A percentile compares a stretch with the other conserved stretches of the same genome.
Evolutionary conservation across 2,329 filamentous ascomycete species (phyloP).

Genomic region (Ophiostoma montium): DNA sequence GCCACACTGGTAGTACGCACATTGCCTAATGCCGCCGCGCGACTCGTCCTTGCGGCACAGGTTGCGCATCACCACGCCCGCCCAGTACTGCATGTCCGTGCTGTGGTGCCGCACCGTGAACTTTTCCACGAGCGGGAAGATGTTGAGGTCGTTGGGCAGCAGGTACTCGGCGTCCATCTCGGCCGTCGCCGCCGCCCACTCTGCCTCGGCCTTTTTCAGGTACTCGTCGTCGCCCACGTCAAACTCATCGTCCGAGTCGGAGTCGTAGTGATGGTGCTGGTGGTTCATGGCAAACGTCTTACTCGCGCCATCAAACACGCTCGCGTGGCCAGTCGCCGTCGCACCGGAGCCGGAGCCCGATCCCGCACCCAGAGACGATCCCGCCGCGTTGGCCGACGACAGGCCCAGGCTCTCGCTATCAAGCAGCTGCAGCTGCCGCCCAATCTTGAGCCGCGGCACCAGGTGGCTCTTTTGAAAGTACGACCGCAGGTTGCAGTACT

Average conservation of each 20-base stretch:
- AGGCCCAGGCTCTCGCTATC: slow-evolving; percentile 38
- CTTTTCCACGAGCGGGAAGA: slow-evolving; percentile 95
- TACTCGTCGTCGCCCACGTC: slow-evolving; percentile 9
- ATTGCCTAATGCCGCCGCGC: slow-evolving; percentile 86
- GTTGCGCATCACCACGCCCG: slow-evolving; percentile 96
- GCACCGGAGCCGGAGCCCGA: not conserved
- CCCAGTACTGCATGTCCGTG: slow-evolving; percentile 99
- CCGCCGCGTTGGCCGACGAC: not conserved
- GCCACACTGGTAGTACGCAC: slow-evolving; percentile 93
- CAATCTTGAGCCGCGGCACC: slow-evolving; percentile 82
- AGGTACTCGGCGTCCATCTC: slow-evolving; percentile 64
- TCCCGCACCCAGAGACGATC: not conserved
- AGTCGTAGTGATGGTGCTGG: not conserved
- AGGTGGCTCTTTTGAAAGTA: slow-evolving; percentile 95
- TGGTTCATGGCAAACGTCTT: not conserved
- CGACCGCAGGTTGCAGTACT: slow-evolving; percentile 89
- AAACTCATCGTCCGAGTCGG: slow-evolving; percentile 16
- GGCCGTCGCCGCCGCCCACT: slow-evolving; percentile 17
- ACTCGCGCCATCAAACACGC: not conserved
- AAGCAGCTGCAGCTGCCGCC: slow-evolving; percentile 65
- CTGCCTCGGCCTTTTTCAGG: slow-evolving; percentile 38
- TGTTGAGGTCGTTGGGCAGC: slow-evolving; percentile 89
- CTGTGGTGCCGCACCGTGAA: slow-evolving; percentile 93
- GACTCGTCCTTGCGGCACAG: slow-evolving; percentile 96
- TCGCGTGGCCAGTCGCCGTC: too few relatives aligned